Base-by-base conservation (phyloP, 331 rosid species). In the Quercus tomentella region DNA sequence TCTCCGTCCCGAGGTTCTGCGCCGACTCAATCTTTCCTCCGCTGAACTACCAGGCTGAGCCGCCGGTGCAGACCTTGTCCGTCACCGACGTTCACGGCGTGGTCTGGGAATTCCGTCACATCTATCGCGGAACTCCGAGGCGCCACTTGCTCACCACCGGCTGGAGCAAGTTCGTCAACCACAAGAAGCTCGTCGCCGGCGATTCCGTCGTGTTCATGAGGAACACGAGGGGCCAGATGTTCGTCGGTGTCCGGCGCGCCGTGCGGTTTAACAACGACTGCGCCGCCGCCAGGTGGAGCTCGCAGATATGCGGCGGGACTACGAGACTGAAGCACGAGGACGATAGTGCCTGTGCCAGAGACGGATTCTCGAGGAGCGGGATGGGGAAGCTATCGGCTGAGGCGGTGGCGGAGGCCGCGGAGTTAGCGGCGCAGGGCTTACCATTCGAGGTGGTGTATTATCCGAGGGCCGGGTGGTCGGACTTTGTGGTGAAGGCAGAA, bases 141-240 rank as follows among this genome's bases (percentile, higher is more conserved):
- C 84, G 96, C 41, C 98, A 93, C 85, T n/a, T 93, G 85, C 89
- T 93, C 4, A 93, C 98, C 15, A 89, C 94, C 12, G 98, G 98
- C 2, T 93, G 98, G 98, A 91, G 93, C 78, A 92, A 81, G 87
- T 93, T 89, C 66, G 97, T 93, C 45, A 90, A 91, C 81, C 23
- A 60, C 26, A 93, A 93, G 90, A 91, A 84, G 85, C 84, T 93
- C 26, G 79, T 92, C 25, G 91, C 98, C 0, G 96, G 94, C 1
- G 97, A 93, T 77, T 82, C 97, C 0, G 96, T 93, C 5, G 88
- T 93, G 28, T 90, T 91, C 75, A 87, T 89, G 78, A 89, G 82
- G 82, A 82, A 82, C 61, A 61, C 77, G 14, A 30, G 25, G 26
- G 86, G 81, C 15, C 52, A 75, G 54, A 77, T 91, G 88, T 85